phyloP scores from a whole-genome alignment of 1,284 basidiomycete species.

The Thecaphora thlaspeos region DNA sequence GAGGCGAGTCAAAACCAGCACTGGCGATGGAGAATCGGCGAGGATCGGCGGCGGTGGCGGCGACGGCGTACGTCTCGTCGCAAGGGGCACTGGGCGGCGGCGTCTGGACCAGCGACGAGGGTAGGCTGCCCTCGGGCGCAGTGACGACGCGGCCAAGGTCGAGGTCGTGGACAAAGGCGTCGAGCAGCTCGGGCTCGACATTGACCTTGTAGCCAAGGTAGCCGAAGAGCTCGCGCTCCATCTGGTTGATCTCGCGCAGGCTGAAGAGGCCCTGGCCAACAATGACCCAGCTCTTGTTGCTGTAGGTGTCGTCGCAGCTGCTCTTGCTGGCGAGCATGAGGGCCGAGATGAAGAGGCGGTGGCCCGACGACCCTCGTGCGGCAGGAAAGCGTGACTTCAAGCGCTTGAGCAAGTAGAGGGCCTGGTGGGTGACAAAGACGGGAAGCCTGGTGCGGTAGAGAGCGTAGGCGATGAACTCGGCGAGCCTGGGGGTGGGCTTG shows the following conservation, averaged over 20 bases:
- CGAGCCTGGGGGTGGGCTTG: conserved; percentile 45
- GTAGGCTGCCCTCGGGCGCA: neutral
- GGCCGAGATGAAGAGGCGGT: conserved; percentile 57
- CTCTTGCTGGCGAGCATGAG: conserved; percentile 57
- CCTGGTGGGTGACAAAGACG: conserved; percentile 52
- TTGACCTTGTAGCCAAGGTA: conserved; percentile 55
- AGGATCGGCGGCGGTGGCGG: neutral
- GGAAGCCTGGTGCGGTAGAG: conserved; percentile 56
- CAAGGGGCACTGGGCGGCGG: neutral
- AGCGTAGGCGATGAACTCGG: conserved; percentile 57
- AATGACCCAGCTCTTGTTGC: conserved; percentile 58
- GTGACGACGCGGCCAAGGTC: conserved; percentile 23
- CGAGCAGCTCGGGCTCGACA: conserved; percentile 46
- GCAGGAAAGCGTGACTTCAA: conserved; percentile 56
- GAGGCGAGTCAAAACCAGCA: conserved; percentile 26
- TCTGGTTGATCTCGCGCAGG: conserved; percentile 57
- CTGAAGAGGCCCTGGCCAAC: conserved; percentile 56
- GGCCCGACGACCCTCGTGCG: conserved; percentile 56
- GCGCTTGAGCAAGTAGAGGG: conserved; percentile 51
- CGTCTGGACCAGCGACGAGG: neutral
- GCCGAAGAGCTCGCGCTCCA: conserved; percentile 58
- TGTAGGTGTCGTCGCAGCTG: conserved; percentile 57
- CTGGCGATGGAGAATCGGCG: conserved; percentile 4
- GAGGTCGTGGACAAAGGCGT: conserved; percentile 45
- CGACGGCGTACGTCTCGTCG: neutral